Percentiles rank a stretch among this genome's conserved stretches.
Evolutionary conservation across 208 protist genomes (phyloP).

Genomic region (Leishmania tropica): DNA sequence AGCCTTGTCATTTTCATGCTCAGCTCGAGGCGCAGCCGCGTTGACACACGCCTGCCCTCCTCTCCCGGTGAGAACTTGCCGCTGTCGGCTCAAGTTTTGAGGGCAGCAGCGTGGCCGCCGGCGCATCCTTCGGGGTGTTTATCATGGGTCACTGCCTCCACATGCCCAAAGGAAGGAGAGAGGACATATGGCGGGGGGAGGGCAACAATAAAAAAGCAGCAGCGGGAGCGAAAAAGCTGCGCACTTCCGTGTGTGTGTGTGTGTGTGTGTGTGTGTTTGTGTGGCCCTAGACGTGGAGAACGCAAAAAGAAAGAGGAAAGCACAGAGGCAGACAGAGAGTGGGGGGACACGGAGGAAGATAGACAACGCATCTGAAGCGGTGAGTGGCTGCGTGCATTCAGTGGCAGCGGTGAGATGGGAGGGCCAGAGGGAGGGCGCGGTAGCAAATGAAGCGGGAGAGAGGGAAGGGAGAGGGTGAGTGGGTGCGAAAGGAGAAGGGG

Average conservation of each 20-base stretch:
- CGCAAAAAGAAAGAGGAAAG: neutral
- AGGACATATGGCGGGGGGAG: neutral
- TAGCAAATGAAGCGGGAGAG: neutral
- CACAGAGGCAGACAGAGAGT: neutral
- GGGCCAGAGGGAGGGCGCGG: neutral
- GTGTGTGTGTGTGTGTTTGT: neutral
- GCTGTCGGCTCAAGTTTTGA: neutral
- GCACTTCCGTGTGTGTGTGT: neutral
- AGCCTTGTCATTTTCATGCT: conserved; percentile 4
- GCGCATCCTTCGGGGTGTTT: neutral
- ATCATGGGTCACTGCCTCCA: neutral
- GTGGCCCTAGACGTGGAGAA: neutral
- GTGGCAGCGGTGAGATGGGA: neutral
- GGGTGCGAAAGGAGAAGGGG: no score
- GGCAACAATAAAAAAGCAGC: neutral
- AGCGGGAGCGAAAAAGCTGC: neutral
- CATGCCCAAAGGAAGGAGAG: neutral
- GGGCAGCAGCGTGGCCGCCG: neutral
- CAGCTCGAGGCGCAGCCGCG: neutral
- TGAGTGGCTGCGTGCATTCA: neutral
- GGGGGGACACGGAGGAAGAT: neutral
- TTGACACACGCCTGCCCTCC: neutral
- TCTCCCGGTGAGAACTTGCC: neutral
- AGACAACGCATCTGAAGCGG: neutral
- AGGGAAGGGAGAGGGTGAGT: no score